Evolutionary conservation across 257 asterid species (phyloP).

Genomic region (Paraleonurus japonicus): DNA sequence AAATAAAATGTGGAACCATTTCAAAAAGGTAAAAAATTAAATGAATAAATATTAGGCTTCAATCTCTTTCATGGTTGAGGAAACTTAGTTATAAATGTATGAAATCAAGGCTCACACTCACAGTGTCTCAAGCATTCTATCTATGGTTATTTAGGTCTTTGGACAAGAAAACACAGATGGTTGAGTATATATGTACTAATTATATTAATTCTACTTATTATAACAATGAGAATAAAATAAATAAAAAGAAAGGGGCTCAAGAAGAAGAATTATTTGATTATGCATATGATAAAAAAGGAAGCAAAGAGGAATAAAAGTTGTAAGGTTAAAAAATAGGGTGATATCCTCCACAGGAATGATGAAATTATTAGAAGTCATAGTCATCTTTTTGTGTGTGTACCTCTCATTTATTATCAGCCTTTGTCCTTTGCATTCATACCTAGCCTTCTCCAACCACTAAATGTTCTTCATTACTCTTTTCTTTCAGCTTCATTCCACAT

Average conservation of each 20-base stretch:
- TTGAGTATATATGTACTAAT: slow-evolving; percentile 22
- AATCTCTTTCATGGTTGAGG: too few relatives aligned
- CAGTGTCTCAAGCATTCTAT: slow-evolving; percentile 25
- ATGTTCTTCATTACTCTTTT: slow-evolving; percentile 38
- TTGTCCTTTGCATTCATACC: slow-evolving; percentile 63
- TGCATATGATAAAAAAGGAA: slow-evolving; percentile 34
- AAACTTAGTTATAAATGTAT: too few relatives aligned
- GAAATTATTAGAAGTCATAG: slow-evolving; percentile 56
- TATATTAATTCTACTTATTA: slow-evolving; percentile 20
- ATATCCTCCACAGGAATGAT: slow-evolving; percentile 46
- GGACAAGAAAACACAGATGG: slow-evolving; percentile 30
- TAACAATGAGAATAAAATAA: slow-evolving; percentile 9
- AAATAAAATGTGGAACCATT: too few relatives aligned
- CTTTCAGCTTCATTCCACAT: neutral
- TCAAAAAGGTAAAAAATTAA: too few relatives aligned
- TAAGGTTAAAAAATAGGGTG: slow-evolving; percentile 24
- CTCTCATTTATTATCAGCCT: slow-evolving; percentile 51
- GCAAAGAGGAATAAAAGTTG: neutral
- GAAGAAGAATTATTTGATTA: slow-evolving; percentile 21
- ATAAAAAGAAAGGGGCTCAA: neutral
- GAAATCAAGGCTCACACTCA: neutral
- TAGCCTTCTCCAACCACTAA: slow-evolving; percentile 55
- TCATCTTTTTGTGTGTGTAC: slow-evolving; percentile 65
- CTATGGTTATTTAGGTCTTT: slow-evolving; percentile 16
- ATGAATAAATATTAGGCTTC: too few relatives aligned